These are phyloP conservation scores for Eucalyptus microcorys DNA, from an alignment of 345 rosid genomes.

Conservation along the genomic window DNA sequence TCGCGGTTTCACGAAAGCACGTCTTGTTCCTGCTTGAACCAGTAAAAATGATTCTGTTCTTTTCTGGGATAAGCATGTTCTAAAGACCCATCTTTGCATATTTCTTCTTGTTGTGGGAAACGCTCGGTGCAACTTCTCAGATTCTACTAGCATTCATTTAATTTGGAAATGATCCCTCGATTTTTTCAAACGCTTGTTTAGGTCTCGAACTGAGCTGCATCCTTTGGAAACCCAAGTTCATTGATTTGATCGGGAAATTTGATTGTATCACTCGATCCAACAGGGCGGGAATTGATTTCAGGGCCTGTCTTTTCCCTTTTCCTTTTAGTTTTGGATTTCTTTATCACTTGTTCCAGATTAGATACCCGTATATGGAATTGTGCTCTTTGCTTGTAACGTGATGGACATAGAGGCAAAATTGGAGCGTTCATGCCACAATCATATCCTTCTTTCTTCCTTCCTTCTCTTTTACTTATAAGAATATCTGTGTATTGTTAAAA, in stretches of 20 bases:
- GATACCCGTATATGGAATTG: neutral
- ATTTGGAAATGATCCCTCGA: neutral
- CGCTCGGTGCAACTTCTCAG: neutral
- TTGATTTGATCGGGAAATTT: neutral
- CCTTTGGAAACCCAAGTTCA: neutral
- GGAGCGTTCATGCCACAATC: neutral
- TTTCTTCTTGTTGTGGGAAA: neutral
- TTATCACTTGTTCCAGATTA: neutral
- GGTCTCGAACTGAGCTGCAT: neutral
- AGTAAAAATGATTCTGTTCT: neutral
- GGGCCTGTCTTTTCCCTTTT: neutral
- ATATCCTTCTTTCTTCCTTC: neutral
- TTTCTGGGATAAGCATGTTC: neutral
- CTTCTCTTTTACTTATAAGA: neutral
- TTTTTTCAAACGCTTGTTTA: neutral
- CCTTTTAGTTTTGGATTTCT: neutral
- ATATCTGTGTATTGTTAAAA: neutral
- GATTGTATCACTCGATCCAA: neutral
- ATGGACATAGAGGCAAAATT: neutral
- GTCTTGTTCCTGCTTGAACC: neutral
- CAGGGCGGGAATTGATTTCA: neutral
- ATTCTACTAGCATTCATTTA: neutral
- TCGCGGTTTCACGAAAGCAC: neutral
- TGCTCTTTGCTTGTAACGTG: neutral
- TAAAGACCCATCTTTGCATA: neutral